Percentiles rank a stretch among this genome's conserved stretches.
phyloP scores from a whole-genome alignment of 768 basidiomycete species.

The Artomyces pyxidatus region DNA sequence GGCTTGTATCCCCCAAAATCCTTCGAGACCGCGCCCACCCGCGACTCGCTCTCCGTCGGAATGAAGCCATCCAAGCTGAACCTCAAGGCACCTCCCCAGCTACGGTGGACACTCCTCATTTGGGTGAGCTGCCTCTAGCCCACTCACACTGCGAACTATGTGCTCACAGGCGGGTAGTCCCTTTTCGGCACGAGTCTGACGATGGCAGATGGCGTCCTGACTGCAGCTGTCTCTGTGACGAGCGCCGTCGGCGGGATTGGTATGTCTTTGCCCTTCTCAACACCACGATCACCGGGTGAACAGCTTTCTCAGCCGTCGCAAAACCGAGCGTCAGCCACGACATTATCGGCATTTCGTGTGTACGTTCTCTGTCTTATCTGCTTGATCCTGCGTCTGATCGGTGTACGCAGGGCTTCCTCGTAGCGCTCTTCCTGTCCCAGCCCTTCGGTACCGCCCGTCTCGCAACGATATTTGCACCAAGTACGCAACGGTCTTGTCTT shows the following conservation, averaged over 20 bases:
- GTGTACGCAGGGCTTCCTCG: slow-evolving; percentile 38
- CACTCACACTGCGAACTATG: neutral
- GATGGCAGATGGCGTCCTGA: slow-evolving; percentile 61
- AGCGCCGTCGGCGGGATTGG: slow-evolving; percentile 60
- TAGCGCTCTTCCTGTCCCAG: slow-evolving; percentile 51
- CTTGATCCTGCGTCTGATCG: neutral
- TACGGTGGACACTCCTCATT: slow-evolving; percentile 44
- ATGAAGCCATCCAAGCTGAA: slow-evolving; percentile 3
- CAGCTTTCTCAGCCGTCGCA: slow-evolving; percentile 39
- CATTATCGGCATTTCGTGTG: slow-evolving; percentile 54
- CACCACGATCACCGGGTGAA: no score
- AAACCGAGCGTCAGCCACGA: slow-evolving; percentile 37
- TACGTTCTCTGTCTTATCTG: slow-evolving; percentile 19
- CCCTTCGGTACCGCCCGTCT: slow-evolving; percentile 51
- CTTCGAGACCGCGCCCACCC: slow-evolving; percentile 14
- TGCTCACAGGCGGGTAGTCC: slow-evolving; percentile 27
- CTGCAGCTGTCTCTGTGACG: slow-evolving; percentile 62
- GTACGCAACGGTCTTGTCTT: slow-evolving; percentile 28
- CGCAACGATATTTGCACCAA: slow-evolving; percentile 44
- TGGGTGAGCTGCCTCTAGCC: slow-evolving; percentile 35
- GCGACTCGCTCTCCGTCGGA: slow-evolving; percentile 15
- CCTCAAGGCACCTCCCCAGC: slow-evolving; percentile 15
- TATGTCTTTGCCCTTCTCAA: neutral
- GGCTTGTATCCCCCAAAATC: slow-evolving; percentile 43
- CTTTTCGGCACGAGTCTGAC: slow-evolving; percentile 60